phyloP scores from a whole-genome alignment of 805 yeast species.

The Isabelozyma pseudorhagii region DNA sequence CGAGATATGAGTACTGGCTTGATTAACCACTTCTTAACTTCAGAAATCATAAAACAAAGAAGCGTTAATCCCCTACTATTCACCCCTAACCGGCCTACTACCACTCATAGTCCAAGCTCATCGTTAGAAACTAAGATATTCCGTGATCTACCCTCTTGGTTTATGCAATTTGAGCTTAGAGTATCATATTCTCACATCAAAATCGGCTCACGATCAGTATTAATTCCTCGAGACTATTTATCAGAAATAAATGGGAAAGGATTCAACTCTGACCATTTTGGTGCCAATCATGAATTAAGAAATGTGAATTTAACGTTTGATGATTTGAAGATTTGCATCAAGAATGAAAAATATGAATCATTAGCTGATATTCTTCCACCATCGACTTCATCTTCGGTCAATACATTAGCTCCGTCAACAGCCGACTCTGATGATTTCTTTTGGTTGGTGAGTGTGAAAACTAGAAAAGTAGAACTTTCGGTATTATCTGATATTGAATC shows the following conservation, averaged over 20 bases:
- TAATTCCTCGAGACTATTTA: slow-evolving; percentile 23
- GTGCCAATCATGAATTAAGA: slow-evolving; percentile 17
- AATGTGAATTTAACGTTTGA: slow-evolving; percentile 10
- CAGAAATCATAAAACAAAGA: slow-evolving; percentile 12
- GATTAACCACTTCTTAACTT: slow-evolving; percentile 24
- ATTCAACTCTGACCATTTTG: slow-evolving; percentile 13
- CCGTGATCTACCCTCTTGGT: slow-evolving; percentile 30
- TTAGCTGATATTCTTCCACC: background rate
- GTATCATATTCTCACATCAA: slow-evolving; percentile 14
- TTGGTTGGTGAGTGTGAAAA: slow-evolving; percentile 18
- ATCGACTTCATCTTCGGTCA: slow-evolving; percentile 22
- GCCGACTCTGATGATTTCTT: slow-evolving; percentile 4
- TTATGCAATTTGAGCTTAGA: slow-evolving; percentile 19
- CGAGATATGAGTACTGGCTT: slow-evolving; percentile 23
- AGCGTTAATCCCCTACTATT: background rate
- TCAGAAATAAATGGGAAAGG: slow-evolving; percentile 9
- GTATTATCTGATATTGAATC: slow-evolving; percentile 11
- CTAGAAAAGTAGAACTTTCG: slow-evolving; percentile 13
- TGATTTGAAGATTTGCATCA: slow-evolving; percentile 5
- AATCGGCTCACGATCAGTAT: slow-evolving; percentile 38
- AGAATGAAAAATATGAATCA: slow-evolving; percentile 2
- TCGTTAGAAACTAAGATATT: slow-evolving; percentile 14
- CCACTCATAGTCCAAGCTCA: background rate
- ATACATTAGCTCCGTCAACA: slow-evolving; percentile 18
- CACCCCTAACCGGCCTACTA: background rate